These are phyloP conservation scores for Maudiozyma barnettii DNA, from an alignment of 805 yeast genomes.

Conservation along the genomic window DNA sequence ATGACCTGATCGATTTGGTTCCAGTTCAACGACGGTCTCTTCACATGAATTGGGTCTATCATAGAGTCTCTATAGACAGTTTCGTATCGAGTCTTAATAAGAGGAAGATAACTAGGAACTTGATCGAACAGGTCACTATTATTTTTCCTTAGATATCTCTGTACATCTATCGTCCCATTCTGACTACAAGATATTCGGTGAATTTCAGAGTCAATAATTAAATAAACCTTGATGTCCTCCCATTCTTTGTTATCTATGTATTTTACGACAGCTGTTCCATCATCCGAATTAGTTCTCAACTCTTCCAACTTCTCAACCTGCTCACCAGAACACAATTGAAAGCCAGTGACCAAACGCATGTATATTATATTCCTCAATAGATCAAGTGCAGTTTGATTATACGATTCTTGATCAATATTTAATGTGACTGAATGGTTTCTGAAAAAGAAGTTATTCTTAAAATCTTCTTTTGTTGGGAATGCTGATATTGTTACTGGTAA, in stretches of 20 bases:
- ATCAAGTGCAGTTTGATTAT: conserved; percentile 43
- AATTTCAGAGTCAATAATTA: conserved; percentile 73
- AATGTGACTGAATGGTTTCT: conserved; percentile 74
- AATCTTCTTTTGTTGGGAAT: conserved; percentile 63
- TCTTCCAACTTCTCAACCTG: conserved; percentile 55
- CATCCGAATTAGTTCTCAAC: conserved; percentile 32
- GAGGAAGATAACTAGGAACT: conserved; percentile 38
- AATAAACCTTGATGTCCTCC: conserved; percentile 55
- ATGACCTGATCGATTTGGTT: conserved; percentile 79
- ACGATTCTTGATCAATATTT: conserved; percentile 44
- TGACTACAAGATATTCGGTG: conserved; percentile 73
- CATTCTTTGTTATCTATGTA: conserved; percentile 38
- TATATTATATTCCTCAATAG: conserved; percentile 82
- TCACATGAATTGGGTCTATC: conserved; percentile 45
- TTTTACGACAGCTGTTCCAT: conserved; percentile 45
- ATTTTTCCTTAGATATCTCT: conserved; percentile 46
- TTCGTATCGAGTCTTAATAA: conserved; percentile 72
- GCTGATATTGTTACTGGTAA: conserved; percentile 72
- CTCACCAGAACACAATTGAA: conserved; percentile 77
- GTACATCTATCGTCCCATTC: conserved; percentile 68
- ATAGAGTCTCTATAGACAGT: conserved; percentile 49
- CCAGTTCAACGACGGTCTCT: conserved; percentile 66
- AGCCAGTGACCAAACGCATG: conserved; percentile 73
- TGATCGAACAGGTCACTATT: conserved; percentile 25
- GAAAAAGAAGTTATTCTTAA: conserved; percentile 63